phyloP scores from a whole-genome alignment of 148 eudicot genomes.

The Beta vulgaris region DNA sequence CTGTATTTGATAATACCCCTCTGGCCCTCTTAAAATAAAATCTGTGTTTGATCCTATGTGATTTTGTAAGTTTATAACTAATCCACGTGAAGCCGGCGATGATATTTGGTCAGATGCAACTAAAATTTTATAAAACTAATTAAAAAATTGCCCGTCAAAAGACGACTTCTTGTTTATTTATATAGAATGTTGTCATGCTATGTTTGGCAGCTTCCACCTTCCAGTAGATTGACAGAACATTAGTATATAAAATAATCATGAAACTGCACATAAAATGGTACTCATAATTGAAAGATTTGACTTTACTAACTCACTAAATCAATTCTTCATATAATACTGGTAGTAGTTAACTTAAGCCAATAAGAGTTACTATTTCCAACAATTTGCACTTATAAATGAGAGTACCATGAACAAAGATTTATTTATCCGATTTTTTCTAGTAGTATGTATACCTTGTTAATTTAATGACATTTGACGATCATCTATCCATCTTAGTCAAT shows the following conservation, averaged over 20 bases:
- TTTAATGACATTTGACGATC: neutral
- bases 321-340: too few relatives aligned
- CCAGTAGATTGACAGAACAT: neutral
- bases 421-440: neutral
- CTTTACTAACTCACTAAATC: constrained; percentile 18
- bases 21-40: too few relatives aligned
- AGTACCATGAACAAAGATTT: constrained; percentile 1
- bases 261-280: neutral
- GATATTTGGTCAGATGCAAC: constrained; percentile 13
- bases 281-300: constrained; percentile 9
- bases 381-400: neutral
- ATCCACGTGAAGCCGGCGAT: constrained; percentile 25
- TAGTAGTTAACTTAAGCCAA: constrained; percentile 2
- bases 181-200: neutral
- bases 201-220: constrained; percentile 14
- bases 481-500: neutral
- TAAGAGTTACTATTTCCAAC: neutral
- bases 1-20: too few relatives aligned
- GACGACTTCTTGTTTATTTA: constrained; percentile 10
- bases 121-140: neutral
- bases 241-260: neutral
- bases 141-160: neutral
- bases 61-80: constrained; percentile 10
- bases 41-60: neutral
- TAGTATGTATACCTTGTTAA: neutral